Evolutionary conservation across 2,329 filamentous ascomycete species (phyloP), one percentile per base, ranked within the genome.

Genomic region (Sphaceloma murrayae): DNA sequence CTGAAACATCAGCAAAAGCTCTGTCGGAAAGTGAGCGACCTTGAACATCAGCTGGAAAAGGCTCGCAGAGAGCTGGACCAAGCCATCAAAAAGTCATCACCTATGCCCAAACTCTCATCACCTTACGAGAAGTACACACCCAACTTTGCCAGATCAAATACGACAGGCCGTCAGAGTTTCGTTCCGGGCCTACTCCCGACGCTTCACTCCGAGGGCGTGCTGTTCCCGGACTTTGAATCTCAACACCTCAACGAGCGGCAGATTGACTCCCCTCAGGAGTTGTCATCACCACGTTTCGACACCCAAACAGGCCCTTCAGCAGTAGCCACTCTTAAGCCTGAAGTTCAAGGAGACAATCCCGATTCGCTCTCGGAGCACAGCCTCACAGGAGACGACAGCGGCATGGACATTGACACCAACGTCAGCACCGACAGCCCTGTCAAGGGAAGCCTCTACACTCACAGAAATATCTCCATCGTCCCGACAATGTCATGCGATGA

Each of bases 11-110:
- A 78, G 52, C 64, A 69, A 47, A 77, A 74, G 49, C 60, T 80
- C 22, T 62, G 67, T 30, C 77, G 76, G 59, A 68, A 73, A 43
- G 75, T 80, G 21, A 77, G 73, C 51, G 69, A 78, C 50, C 66
- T 80, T 9, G 76, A 80, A 52, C 57, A 63, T 9, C 77, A 78
- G 54, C 66, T 80, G 21, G 63, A 72, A 11, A 65, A 67, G 26
- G 74, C 74, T 6, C 67, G 73, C 24, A 66, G 66, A 38, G 71
- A 80, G 56, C 65, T 80, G 17, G 62, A 66, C 22, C 61, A 69
- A 4, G 63, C 70, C 29, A 59, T 73, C 11, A 62, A 61, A 8
- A 65, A 70, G 27, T 55, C 61, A 5, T 61, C 62, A 4, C 62
- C 65, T 1, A 51, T 60, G 13, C 65, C 64, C 0, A 54, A 60